Base-by-base conservation (phyloP, 2,329 filamentous ascomycete species). In the Moelleriella libera region DNA sequence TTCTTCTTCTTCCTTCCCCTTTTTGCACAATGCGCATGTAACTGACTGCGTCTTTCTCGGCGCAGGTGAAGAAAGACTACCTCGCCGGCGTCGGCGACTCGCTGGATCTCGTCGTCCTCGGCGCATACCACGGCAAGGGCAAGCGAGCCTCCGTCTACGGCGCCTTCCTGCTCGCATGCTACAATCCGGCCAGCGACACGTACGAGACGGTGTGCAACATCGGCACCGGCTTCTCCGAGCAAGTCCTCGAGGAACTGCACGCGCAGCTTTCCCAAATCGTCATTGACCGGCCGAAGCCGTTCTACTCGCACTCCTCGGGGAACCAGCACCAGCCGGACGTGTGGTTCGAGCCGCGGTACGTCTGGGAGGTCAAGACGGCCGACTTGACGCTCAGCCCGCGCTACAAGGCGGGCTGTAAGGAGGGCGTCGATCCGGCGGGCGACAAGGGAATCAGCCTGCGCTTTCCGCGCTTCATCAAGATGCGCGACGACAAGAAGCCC, bases 121-220 rank as follows among this genome's bases (percentile, higher is more conserved):
- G 92, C 30, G 92, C 90, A 11, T 98, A 98, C 70, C 79, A 85
- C 64, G 92, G 92, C 58, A 89, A 85, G 61, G 92, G 92, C 56
- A 98, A 97, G 69, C 88, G 92, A 50, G 96, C 92, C 0, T 90
- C 85, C 0, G 88, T 94, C 49, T 98, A 96, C 61, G 92, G 92
- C 49, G 89, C 92, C 6, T 98, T 98, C 72, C 74, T 97, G 12
- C 78, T 98, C 4, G 92, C 90, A 5, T 96, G 90, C 65, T 94
- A 94, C 70, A 97, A 96, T 63, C 69, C 83, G 0, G 72, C 66
- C 45, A 79, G 75, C 1, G 87, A 98, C 51, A 81, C 73, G 1
- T 98, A 94, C 68, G 92, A 98, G 66, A 94, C 88, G 0, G 82
- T 98, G 2, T 98, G 92, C 77, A 98, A 98, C 64, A 97, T 98